Evolutionary conservation across 163 green algal genomes (phyloP).

Genomic region (Dunaliella salina): DNA sequence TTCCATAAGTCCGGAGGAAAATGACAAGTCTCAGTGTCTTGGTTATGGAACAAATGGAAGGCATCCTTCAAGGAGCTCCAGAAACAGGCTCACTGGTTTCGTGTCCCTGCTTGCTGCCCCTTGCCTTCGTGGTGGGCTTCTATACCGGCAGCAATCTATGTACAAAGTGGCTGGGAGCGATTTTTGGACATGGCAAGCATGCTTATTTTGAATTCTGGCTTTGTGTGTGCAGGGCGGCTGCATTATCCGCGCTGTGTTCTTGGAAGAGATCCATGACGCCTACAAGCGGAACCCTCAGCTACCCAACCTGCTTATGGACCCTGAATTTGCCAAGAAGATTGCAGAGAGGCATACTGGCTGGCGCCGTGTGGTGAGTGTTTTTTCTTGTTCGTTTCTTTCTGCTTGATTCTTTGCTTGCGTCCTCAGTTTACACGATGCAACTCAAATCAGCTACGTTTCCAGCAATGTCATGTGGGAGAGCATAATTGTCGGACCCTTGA

Average conservation of each 20-base stretch:
- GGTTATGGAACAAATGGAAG: no score
- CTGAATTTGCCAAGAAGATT: slow-evolving; percentile 80
- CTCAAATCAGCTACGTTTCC: no score
- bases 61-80: no score
- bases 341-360: slow-evolving; percentile 71
- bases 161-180: slow-evolving; percentile 8
- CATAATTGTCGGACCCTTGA: no score
- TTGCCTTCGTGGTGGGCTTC: neutral
- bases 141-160: neutral
- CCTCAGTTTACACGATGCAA: no score
- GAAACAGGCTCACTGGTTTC: no score
- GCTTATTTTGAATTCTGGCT: neutral
- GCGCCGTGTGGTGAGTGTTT: slow-evolving; percentile 70
- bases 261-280: slow-evolving; percentile 88
- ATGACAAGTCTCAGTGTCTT: no score
- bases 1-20: no score
- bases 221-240: slow-evolving; percentile 74
- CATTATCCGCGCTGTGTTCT: slow-evolving; percentile 95
- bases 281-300: slow-evolving; percentile 73
- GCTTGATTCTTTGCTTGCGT: no score
- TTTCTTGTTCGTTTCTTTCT: no score
- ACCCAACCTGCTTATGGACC: slow-evolving; percentile 86
- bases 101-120: no score
- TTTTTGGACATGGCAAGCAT: neutral
- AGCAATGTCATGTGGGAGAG: no score